Conservation (phyloP, 371 early-diverging fungal genomes). For the Mortierella polycephala region DNA sequence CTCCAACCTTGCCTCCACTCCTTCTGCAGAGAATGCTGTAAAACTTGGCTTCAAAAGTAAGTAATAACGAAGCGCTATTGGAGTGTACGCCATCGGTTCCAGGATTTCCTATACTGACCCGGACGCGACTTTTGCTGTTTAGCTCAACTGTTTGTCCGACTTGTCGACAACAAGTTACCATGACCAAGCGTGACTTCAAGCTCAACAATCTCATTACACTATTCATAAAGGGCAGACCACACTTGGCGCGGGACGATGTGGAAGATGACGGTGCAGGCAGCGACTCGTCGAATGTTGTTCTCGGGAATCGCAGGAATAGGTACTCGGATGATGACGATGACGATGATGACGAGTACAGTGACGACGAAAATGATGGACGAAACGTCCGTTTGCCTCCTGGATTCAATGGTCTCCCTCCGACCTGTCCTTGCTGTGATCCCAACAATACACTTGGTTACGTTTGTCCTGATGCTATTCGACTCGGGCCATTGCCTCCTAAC, state of each 20-base stretch:
- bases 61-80: background rate
- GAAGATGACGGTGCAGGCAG: slow-evolving; percentile 38
- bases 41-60: slow-evolving; percentile 38
- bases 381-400: background rate
- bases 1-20: slow-evolving; percentile 49
- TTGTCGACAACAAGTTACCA: slow-evolving; percentile 29
- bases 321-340: slow-evolving; percentile 4
- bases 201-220: slow-evolving; percentile 39
- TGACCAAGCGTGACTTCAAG: slow-evolving; percentile 43
- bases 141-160: slow-evolving; percentile 34
- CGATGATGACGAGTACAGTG: slow-evolving; percentile 24
- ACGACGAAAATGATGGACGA: slow-evolving; percentile 4
- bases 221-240: slow-evolving; percentile 35
- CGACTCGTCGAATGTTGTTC: slow-evolving; percentile 36
- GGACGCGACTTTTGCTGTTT: background rate
- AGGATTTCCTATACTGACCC: background rate
- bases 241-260: slow-evolving; percentile 42
- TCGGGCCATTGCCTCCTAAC: slow-evolving; percentile 16
- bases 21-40: slow-evolving; percentile 48
- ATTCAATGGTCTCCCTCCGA: slow-evolving; percentile 6
- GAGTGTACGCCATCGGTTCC: background rate
- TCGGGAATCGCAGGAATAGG: slow-evolving; percentile 1
- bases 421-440: slow-evolving; percentile 46
- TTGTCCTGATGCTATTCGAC: slow-evolving; percentile 31
- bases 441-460: slow-evolving; percentile 36